Evolutionary conservation across 495 filamentous ascomycete species (phyloP).

Genomic region (Talaromyces wortmannii): DNA sequence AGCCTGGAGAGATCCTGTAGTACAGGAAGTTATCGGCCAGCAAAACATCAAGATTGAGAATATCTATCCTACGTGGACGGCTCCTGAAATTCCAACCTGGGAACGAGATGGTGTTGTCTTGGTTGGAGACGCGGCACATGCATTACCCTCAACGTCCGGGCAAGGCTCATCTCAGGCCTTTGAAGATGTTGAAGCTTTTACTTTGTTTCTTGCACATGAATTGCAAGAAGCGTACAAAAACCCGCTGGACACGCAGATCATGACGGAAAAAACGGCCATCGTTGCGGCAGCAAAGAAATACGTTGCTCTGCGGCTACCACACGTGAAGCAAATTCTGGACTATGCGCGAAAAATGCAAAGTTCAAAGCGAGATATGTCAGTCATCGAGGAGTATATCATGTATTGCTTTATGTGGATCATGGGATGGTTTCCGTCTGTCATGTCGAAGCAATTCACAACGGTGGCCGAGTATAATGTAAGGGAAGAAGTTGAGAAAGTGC

Average conservation of each 20-base stretch:
- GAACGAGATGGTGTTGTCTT: conserved; percentile 31
- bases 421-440: conserved; percentile 10
- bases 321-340: conserved; percentile 20
- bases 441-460: background rate
- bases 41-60: conserved; percentile 27
- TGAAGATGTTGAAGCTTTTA: conserved; percentile 35
- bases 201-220: conserved; percentile 24
- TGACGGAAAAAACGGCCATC: conserved; percentile 10
- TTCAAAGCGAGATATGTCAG: conserved; percentile 22
- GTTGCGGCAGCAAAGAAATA: conserved; percentile 20
- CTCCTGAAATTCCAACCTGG: conserved; percentile 42
- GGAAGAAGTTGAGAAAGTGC: background rate
- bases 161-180: conserved; percentile 42
- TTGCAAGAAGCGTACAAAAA: conserved; percentile 7
- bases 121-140: conserved; percentile 39
- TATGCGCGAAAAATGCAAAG: conserved; percentile 20
- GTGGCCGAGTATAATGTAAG: background rate
- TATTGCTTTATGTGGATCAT: conserved; percentile 27
- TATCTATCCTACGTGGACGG: conserved; percentile 49
- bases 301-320: conserved; percentile 20
- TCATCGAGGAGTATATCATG: conserved; percentile 25
- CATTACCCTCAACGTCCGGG: conserved; percentile 37
- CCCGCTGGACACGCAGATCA: background rate
- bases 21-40: conserved; percentile 33
- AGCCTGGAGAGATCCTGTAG: conserved; percentile 42